These are phyloP conservation scores for Annulohypoxylon moriforme DNA, from an alignment of 495 filamentous ascomycete species.

Conservation along the genomic window DNA sequence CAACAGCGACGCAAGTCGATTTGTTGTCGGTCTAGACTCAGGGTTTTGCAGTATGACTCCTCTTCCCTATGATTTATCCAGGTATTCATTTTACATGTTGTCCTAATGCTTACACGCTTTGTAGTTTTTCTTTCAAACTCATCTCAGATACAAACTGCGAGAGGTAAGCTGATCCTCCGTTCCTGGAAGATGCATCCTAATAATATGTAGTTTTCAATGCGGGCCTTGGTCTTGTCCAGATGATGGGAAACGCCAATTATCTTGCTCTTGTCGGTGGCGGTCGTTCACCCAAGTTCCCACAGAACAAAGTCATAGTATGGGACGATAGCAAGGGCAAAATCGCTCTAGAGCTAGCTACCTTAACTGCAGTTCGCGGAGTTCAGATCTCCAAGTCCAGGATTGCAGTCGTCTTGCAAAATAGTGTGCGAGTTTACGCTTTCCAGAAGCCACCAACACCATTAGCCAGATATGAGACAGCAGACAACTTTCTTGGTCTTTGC, in stretches of 20 bases:
- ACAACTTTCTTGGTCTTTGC: slow-evolving; percentile 86
- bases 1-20: slow-evolving; percentile 87
- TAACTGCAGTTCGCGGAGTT: slow-evolving; percentile 78
- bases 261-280: slow-evolving; percentile 92
- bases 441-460: slow-evolving; percentile 78
- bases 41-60: slow-evolving; percentile 83
- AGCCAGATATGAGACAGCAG: slow-evolving; percentile 82
- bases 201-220: slow-evolving; percentile 80
- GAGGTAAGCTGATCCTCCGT: slow-evolving; percentile 50
- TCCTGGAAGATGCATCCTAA: slow-evolving; percentile 1
- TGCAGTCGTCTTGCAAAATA: slow-evolving; percentile 83
- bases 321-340: slow-evolving; percentile 84
- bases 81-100: slow-evolving; percentile 17
- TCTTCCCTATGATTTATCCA: slow-evolving; percentile 8
- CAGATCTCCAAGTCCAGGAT: slow-evolving; percentile 82
- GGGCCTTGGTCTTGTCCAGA: slow-evolving; percentile 83
- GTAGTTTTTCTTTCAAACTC: slow-evolving; percentile 82
- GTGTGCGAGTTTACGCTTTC: slow-evolving; percentile 84
- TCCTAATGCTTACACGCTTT: slow-evolving; percentile 28
- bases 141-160: slow-evolving; percentile 73
- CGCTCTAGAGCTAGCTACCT: slow-evolving; percentile 65
- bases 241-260: slow-evolving; percentile 90
- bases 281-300: slow-evolving; percentile 83
- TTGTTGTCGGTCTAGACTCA: slow-evolving; percentile 86
- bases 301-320: slow-evolving; percentile 95